These are phyloP conservation scores for Suhomyces coccinellae DNA, from an alignment of 1,139 yeast species.

Conservation along the genomic window DNA sequence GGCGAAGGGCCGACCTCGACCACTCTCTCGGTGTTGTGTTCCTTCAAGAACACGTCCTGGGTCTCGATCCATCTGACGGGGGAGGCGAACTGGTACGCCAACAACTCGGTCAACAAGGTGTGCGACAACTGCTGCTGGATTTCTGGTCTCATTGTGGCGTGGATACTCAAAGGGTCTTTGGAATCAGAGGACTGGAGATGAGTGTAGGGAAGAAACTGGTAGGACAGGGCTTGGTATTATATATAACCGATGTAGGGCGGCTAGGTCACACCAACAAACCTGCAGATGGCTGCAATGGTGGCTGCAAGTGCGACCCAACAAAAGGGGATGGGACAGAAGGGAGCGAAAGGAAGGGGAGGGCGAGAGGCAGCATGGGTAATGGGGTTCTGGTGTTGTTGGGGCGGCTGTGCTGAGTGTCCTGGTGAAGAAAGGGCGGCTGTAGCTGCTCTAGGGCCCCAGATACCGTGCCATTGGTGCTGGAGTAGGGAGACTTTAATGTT, in stretches of 20 bases:
- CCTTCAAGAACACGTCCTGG: constrained; percentile 93
- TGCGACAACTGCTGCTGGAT: constrained; percentile 97
- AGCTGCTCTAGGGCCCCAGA: too few species aligned
- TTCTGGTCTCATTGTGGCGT: constrained; percentile 90
- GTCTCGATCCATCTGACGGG: constrained; percentile 99
- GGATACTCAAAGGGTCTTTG: too few species aligned
- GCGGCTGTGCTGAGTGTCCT: background rate
- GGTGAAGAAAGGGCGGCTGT: background rate
- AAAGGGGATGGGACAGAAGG: background rate
- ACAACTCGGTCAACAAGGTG: constrained; percentile 86
- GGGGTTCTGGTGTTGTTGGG: background rate
- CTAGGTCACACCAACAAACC: constrained; percentile 6
- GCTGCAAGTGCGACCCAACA: constrained; percentile 8
- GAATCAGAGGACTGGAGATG: background rate
- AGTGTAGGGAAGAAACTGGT: background rate
- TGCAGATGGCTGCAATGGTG: constrained; percentile 2
- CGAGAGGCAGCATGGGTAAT: background rate
- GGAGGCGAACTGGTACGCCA: constrained; percentile 98
- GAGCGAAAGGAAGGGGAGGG: background rate
- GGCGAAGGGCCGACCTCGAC: constrained; percentile 99
- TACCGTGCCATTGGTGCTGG: too few species aligned
- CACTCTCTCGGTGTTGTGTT: constrained; percentile 92
- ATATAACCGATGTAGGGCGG: constrained; percentile 1
- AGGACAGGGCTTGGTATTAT: background rate
- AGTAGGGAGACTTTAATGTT: background rate